Evolutionary conservation across 2,329 filamentous ascomycete genomes (phyloP).

Genomic region (Fusarium caatingaense): DNA sequence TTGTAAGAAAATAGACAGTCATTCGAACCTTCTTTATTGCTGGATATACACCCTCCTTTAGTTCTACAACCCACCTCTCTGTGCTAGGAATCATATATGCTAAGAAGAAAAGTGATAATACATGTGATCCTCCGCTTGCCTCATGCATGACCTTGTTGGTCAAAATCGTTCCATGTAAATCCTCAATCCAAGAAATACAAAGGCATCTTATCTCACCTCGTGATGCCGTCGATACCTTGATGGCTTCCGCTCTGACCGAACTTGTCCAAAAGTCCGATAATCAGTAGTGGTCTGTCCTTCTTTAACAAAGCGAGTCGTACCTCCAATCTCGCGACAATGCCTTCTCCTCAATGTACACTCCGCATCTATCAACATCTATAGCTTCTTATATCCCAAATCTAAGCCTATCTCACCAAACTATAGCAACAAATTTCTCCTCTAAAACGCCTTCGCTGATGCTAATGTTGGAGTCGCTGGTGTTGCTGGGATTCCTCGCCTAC

Average conservation of each 20-base stretch:
- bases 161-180: background rate
- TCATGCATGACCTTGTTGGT: constrained; percentile 18
- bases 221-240: constrained; percentile 3
- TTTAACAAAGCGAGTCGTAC: constrained; percentile 15
- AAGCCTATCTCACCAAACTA: constrained; percentile 11
- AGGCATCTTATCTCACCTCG: background rate
- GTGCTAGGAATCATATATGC: constrained; percentile 11
- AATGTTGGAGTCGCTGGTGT: constrained; percentile 48
- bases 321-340: constrained; percentile 1
- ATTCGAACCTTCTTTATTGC: constrained; percentile 27
- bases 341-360: constrained; percentile 10
- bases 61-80: constrained; percentile 22
- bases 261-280: constrained; percentile 1
- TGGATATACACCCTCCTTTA: constrained; percentile 33
- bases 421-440: constrained; percentile 30
- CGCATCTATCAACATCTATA: constrained; percentile 27
- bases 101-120: constrained; percentile 32
- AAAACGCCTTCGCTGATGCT: constrained; percentile 50
- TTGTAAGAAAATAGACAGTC: constrained; percentile 6
- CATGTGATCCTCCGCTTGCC: constrained; percentile 35
- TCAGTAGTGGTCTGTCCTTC: background rate
- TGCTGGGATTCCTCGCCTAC: constrained; percentile 47
- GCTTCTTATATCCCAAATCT: constrained; percentile 14
- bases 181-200: background rate
- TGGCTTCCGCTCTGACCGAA: constrained; percentile 12